Evolutionary conservation across 1,284 basidiomycete species (phyloP).

Genomic region (Hemileia vastatrix): DNA sequence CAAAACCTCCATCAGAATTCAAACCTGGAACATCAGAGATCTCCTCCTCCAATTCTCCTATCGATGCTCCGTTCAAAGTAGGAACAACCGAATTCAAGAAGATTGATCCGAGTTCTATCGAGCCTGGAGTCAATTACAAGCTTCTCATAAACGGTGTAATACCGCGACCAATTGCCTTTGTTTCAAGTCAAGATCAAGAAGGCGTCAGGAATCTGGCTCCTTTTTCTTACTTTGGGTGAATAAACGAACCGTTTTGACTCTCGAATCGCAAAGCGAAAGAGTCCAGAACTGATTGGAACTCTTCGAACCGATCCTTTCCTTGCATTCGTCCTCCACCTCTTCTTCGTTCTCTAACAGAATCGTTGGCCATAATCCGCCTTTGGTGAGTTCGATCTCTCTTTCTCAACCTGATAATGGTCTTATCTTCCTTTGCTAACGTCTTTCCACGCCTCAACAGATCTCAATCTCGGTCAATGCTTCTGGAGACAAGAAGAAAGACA

Average conservation of each 20-base stretch:
- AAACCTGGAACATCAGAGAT: not conserved
- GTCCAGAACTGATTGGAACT: too few species aligned
- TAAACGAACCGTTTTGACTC: too few species aligned
- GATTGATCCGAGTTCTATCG: slow-evolving; percentile 7
- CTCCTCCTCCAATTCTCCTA: not conserved
- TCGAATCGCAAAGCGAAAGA: too few species aligned
- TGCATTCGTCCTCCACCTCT: too few species aligned
- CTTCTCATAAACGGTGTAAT: slow-evolving; percentile 13
- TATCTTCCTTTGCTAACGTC: slow-evolving; percentile 9
- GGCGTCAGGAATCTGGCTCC: slow-evolving; percentile 60
- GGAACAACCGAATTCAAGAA: not conserved
- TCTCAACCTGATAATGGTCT: slow-evolving; percentile 34
- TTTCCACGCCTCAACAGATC: slow-evolving; percentile 13
- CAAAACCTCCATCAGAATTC: not conserved
- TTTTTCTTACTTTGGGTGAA: slow-evolving; percentile 47
- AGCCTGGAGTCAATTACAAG: slow-evolving; percentile 14
- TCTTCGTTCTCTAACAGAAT: slow-evolving; percentile 46
- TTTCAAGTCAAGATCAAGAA: slow-evolving; percentile 55
- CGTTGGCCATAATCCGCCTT: slow-evolving; percentile 56
- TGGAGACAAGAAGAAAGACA: slow-evolving; percentile 53
- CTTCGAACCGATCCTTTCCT: too few species aligned
- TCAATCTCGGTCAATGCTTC: slow-evolving; percentile 23
- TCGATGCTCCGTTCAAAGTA: not conserved
- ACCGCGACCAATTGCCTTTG: slow-evolving; percentile 64
- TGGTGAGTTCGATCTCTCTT: slow-evolving; percentile 56